Conservation (phyloP, 1,139 yeast species). For the Suhomyces coccinellae region DNA sequence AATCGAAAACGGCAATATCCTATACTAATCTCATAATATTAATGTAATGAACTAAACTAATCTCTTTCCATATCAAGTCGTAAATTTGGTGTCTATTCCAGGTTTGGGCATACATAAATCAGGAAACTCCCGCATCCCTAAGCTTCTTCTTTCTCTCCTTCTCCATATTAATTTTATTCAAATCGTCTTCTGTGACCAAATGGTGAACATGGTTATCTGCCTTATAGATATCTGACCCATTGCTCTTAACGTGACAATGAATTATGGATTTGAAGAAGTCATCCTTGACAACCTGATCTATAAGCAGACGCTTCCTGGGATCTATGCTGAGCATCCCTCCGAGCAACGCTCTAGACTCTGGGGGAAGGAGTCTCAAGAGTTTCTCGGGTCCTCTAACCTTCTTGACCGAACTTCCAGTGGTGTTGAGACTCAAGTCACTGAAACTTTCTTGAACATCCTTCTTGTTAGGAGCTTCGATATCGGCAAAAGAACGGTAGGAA, state of each 20-base stretch:
- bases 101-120: background rate
- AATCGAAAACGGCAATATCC: no score
- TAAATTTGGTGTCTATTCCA: background rate
- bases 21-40: no score
- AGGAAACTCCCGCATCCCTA: constrained; percentile 15
- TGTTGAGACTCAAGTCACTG: constrained; percentile 5
- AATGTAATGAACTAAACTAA: no score
- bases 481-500: constrained; percentile 47
- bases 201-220: constrained; percentile 53
- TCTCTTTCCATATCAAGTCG: background rate
- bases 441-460: constrained; percentile 5
- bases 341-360: constrained; percentile 33
- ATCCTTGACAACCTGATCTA: constrained; percentile 33
- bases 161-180: constrained; percentile 43
- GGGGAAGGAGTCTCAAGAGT: constrained; percentile 40
- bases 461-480: constrained; percentile 13
- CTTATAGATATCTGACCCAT: constrained; percentile 2
- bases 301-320: constrained; percentile 29
- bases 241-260: constrained; percentile 24
- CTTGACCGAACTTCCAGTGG: background rate
- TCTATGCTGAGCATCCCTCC: constrained; percentile 37
- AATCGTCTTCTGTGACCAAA: constrained; percentile 56
- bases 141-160: constrained; percentile 28
- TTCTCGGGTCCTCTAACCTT: constrained; percentile 31
- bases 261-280: constrained; percentile 31